phyloP scores from a whole-genome alignment of 495 filamentous ascomycete genomes.

The Aspergillus indologenus region DNA sequence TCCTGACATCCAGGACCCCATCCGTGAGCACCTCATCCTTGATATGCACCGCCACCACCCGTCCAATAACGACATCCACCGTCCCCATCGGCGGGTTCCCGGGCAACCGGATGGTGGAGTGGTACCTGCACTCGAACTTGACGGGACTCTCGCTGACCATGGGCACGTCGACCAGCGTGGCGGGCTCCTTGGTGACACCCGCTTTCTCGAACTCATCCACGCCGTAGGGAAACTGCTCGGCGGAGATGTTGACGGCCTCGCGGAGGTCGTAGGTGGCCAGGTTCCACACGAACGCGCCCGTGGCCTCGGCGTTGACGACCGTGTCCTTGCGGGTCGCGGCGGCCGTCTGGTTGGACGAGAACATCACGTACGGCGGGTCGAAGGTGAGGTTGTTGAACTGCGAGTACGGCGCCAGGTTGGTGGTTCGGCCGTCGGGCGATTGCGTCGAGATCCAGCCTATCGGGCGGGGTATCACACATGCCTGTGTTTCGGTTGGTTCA shows the following conservation, averaged over 20 bases:
- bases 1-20: constrained; percentile 50
- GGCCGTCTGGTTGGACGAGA: constrained; percentile 50
- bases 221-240: constrained; percentile 39
- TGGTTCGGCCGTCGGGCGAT: constrained; percentile 24
- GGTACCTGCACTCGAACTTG: constrained; percentile 55
- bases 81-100: constrained; percentile 53
- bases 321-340: constrained; percentile 48
- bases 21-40: constrained; percentile 48
- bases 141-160: constrained; percentile 53
- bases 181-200: constrained; percentile 44
- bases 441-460: constrained; percentile 48
- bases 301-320: constrained; percentile 49
- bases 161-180: constrained; percentile 37
- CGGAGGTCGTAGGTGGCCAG: constrained; percentile 53
- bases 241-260: constrained; percentile 49
- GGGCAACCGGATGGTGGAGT: constrained; percentile 49
- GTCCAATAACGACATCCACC: constrained; percentile 55
- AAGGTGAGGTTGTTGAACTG: constrained; percentile 62
- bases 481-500: constrained; percentile 19
- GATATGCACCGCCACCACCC: constrained; percentile 55
- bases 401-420: constrained; percentile 54
- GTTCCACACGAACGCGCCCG: constrained; percentile 56
- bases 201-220: constrained; percentile 53
- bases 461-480: constrained; percentile 40
- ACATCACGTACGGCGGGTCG: constrained; percentile 58